Conservation (phyloP, 2,329 filamentous ascomycete genomes). For the Aspergillus vadensis region DNA sequence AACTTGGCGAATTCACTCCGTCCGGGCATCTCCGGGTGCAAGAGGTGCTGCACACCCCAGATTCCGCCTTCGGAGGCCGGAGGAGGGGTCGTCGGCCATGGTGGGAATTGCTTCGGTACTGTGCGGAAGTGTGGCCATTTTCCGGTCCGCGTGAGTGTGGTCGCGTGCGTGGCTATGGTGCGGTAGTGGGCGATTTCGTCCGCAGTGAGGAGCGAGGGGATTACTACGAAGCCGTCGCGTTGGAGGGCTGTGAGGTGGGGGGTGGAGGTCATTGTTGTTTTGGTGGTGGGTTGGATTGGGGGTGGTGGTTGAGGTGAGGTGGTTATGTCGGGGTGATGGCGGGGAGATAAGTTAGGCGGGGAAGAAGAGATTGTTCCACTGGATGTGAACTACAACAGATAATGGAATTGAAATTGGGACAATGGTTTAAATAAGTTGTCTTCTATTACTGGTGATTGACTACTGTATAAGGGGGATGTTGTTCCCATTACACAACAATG, state of each 20-base stretch:
- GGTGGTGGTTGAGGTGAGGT: neutral
- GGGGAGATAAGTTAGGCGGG: neutral
- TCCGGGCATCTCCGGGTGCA: constrained; percentile 70
- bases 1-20: constrained; percentile 63
- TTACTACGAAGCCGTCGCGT: constrained; percentile 73
- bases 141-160: constrained; percentile 65
- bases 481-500: constrained; percentile 15
- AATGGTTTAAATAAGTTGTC: neutral
- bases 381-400: neutral
- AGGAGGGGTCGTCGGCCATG: constrained; percentile 66
- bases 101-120: constrained; percentile 86
- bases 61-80: constrained; percentile 62
- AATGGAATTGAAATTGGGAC: neutral
- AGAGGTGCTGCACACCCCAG: constrained; percentile 85
- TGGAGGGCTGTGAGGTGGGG: constrained; percentile 59
- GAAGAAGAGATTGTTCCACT: neutral
- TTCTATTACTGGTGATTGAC: neutral
- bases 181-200: constrained; percentile 62
- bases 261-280: constrained; percentile 24
- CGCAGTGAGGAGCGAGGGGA: constrained; percentile 64
- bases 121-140: constrained; percentile 81
- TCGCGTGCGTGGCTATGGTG: constrained; percentile 59
- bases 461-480: neutral
- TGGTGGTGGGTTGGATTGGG: neutral
- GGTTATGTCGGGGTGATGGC: neutral